Base-by-base conservation (phyloP, 2,329 filamentous ascomycete genomes). In the Lizonia empirigonia region DNA sequence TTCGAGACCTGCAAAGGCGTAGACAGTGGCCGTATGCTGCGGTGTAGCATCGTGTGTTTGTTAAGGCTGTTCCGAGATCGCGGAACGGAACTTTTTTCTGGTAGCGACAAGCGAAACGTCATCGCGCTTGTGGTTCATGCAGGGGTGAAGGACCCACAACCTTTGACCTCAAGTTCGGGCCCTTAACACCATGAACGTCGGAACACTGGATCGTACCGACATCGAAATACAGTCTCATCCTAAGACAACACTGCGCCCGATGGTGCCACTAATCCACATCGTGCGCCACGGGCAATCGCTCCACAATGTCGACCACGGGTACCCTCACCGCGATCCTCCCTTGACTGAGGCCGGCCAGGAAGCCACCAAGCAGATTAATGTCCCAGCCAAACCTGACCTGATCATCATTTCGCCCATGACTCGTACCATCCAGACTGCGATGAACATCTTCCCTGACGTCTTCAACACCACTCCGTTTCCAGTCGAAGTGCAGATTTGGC, bases 331-430 rank as follows among this genome's bases (percentile, higher is more conserved):
- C 19, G 60, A 67, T 33, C 59, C 63, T 5, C 58, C 63, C 7
- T 33, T 64, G n/a, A 65, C 58, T 10, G 38, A 53, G 34, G 15
- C 47, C 6, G 59, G 62, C 3, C 40, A 58, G 3, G 23, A 34
- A 13, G 45, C 46, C 7, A 60, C 59, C 7, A 54, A 54, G 35
- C 29, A 36, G 10, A 55, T 59, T 20, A 44, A 44, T 7, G 38
- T 59, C 7, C 7, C 50, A 3, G 7, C 36, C 0, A 29, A 6
- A 6, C 62, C 63, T 18, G 55, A 64, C 20, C 30, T 66, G 3
- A 53, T 66, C 40, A 35, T 66, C 36, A 56, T 66, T 22, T 66
- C 63, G 5, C 60, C 62, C 22, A 62, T 64, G 55, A 64, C 55
- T 9, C 56, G 63, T n/a, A 62, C 62, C 4, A 53, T 66, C 12